A percentile compares a stretch with the other conserved stretches of the same genome.
Evolutionary conservation across 257 asterid genomes (phyloP).

Genomic region (Nicotiana paniculata): DNA sequence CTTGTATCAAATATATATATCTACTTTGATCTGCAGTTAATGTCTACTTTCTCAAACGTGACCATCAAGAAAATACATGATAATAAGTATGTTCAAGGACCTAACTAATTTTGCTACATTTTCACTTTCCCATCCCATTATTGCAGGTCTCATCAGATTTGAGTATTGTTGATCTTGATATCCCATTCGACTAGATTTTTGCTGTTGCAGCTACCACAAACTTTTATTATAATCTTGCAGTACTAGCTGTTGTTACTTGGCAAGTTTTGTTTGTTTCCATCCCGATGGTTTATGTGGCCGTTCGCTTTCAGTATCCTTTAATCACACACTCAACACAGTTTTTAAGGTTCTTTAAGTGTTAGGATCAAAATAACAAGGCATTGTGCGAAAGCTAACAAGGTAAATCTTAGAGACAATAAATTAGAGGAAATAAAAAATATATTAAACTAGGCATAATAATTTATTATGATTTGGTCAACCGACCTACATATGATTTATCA

Average conservation of each 20-base stretch:
- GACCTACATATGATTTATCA: no score
- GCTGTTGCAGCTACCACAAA: background rate
- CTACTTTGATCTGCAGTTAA: conserved; percentile 22
- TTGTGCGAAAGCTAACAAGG: no score
- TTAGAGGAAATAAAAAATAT: no score
- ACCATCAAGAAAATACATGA: background rate
- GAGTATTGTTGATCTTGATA: conserved; percentile 47
- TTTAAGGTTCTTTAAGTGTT: background rate
- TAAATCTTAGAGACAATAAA: no score
- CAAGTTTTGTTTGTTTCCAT: conserved; percentile 70
- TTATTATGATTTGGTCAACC: no score
- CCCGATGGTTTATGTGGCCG: conserved; percentile 53
- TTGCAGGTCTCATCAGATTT: conserved; percentile 79
- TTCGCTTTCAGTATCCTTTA: conserved; percentile 20
- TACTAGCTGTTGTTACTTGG: conserved; percentile 45
- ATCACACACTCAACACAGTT: background rate
- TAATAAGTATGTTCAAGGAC: background rate
- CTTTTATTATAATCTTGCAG: conserved; percentile 48
- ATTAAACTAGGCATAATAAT: no score
- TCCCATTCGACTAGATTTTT: conserved; percentile 5
- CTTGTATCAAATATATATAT: conserved; percentile 9
- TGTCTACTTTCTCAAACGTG: background rate
- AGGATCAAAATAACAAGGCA: no score
- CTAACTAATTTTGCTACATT: background rate
- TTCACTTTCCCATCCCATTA: background rate